Conservation (phyloP, 179 eudicot species). For the Beta macrorhiza region DNA sequence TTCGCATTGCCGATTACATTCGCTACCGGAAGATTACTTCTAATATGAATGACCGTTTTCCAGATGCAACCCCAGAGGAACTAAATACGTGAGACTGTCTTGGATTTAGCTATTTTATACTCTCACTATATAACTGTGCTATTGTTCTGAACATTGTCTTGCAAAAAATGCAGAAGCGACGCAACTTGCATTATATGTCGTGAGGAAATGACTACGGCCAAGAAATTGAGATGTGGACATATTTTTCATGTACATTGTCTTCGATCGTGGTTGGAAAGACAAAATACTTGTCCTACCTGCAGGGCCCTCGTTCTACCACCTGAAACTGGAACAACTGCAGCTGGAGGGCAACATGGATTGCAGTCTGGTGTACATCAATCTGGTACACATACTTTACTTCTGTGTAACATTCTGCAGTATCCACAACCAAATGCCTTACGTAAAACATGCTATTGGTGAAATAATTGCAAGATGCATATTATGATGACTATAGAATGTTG, state of each 20-base stretch:
- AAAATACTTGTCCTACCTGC: conserved; percentile 97
- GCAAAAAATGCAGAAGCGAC: conserved; percentile 64
- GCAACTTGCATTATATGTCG: conserved; percentile 98
- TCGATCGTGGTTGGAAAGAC: conserved; percentile 97
- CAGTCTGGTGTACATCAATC: conserved; percentile 56
- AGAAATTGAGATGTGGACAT: conserved; percentile 90
- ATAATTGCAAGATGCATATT: not conserved
- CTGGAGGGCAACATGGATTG: conserved; percentile 45
- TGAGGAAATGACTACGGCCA: conserved; percentile 97
- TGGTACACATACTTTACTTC: conserved; percentile 39
- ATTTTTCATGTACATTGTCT: conserved; percentile 97
- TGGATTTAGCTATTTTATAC: not conserved
- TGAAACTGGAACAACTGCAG: conserved; percentile 60
- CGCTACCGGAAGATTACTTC: conserved; percentile 97
- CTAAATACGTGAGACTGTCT: conserved; percentile 55
- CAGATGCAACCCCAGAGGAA: conserved; percentile 98
- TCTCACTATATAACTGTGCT: conserved; percentile 6
- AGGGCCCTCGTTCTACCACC: conserved; percentile 95
- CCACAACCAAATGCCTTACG: not conserved
- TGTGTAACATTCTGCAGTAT: not conserved
- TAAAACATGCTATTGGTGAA: not conserved
- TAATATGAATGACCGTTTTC: conserved; percentile 99
- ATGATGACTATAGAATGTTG: not conserved
- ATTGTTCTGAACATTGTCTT: conserved; percentile 18
- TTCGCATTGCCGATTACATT: conserved; percentile 92